Evolutionary conservation across 1,139 yeast species (phyloP).

Genomic region (Scheffersomyces segobiensis): DNA sequence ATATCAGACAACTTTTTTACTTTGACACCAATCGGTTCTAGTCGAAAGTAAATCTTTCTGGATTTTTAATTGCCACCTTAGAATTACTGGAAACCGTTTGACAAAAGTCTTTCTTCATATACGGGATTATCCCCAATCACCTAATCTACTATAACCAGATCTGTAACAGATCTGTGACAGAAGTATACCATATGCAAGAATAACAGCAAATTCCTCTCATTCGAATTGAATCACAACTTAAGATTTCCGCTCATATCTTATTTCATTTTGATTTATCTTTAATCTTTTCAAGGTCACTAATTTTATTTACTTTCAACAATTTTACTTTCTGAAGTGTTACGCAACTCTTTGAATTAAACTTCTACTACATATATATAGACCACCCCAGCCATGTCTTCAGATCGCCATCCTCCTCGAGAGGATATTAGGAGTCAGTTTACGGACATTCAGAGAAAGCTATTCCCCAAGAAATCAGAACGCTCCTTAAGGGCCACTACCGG

Average conservation of each 20-base stretch:
- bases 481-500: constrained; percentile 5
- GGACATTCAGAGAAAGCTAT: constrained; percentile 57
- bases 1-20: not conserved
- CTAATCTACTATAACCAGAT: not conserved
- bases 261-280: not conserved
- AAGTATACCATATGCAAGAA: not conserved
- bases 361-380: not conserved
- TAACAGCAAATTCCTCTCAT: not conserved
- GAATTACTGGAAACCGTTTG: not conserved
- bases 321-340: not conserved
- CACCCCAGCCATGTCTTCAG: not conserved
- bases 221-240: not conserved
- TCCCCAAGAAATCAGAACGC: constrained; percentile 23
- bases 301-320: too few species aligned
- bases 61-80: not conserved
- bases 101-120: not conserved
- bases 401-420: constrained; percentile 14
- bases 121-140: not conserved
- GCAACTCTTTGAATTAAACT: constrained; percentile 2
- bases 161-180: not conserved
- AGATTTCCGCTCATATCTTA: not conserved
- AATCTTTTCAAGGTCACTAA: not conserved
- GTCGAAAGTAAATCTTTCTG: not conserved
- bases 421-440: constrained; percentile 62
- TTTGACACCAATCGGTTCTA: not conserved